Base-by-base conservation (phyloP, 371 early-diverging fungal species). In the Nematocida sp. region DNA sequence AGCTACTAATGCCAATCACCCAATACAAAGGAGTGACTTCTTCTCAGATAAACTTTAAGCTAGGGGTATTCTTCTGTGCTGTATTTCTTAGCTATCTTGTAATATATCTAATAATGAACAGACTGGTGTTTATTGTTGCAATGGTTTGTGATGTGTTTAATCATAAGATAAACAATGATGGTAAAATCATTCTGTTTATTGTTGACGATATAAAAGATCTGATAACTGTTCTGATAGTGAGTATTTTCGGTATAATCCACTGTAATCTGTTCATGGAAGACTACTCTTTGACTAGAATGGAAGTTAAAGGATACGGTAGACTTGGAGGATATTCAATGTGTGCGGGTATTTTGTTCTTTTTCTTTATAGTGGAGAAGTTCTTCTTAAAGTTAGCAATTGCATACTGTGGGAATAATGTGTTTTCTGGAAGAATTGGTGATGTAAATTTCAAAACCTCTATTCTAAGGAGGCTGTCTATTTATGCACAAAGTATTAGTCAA, bases 401-500 rank as follows among this genome's bases (percentile, higher is more conserved):
- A 1, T 84, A 85, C 66, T 74, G 84, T 45, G 72, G 85, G 60
- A 82, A 76, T 60, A 75, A 67, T 60, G 70, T 78, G 25, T 86
- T 84, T 67, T 69, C 80, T 58, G 61, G 61, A 11, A 33, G 85
- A 54, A 86, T 87, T 62, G 84, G 81, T 54, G 86, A 86, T 66
- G 70, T 85, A 13, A 87, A 87, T 61, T 80, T 84, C 25, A 86
- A 87, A 66, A 83, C 83, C 0, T 84, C 83, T 62, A 74, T 87
- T 46, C 82, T 87, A 52, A 85, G 84, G 67, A 83, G 86, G 57
- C 72, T 87, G 3, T 62, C 57, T 23, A 67, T 72, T 4, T 72
- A 86, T 18, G 50, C 86, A 15, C 82, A 84, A 46, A 82, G 82
- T 7, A 3, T 20, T 3, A 20, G 42, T 0, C 13, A 50, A 47